Evolutionary conservation across 2,329 filamentous ascomycete genomes (phyloP), one percentile per base, ranked within the genome.

Genomic region (Cladophialophora carrionii): DNA sequence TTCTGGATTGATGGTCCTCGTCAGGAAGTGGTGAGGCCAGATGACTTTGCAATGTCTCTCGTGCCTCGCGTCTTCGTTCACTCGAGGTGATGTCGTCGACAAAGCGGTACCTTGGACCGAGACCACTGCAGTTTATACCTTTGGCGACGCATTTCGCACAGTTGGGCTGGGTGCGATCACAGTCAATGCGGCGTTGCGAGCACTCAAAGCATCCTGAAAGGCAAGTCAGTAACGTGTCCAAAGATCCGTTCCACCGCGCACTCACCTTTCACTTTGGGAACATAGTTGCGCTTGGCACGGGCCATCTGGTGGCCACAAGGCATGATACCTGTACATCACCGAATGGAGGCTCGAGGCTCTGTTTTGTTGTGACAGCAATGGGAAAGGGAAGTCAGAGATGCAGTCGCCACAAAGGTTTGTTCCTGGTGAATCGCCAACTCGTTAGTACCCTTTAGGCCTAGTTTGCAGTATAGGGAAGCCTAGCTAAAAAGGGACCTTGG

Each of bases 131-230:
- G 0, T 65, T 53, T 2, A 77, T 58, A 0, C 74, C 74, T 22
- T 72, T 74, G 3, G 73, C 72, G 12, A 65, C 31, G 32, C 76
- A 78, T 57, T 78, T 78, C 0, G 51, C 41, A 58, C 76, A 78
- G 3, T 59, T 61, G 0, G 76, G 76, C 29, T 73, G 65, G 7
- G 68, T 69, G 12, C 69, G 62, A 63, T 78, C 76, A 61, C 76
- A 78, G 57, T 73, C 64, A 24, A 78, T 76, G 10, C 76, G 74
- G 8, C 76, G 74, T 51, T 75, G 72, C 4, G 72, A 73, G 60
- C 76, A 78, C 55, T 77, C 69, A 31, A 74, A 74, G 63, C 76
- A 78, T 9, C 76, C 75, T 34, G 14, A 29, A 20, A 51, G 10
- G 24, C 20, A 17, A 24, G 48, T 51, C 24, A 51, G 22, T 12